phyloP scores from a whole-genome alignment of 1,284 basidiomycete genomes.

The Puccinia horiana region DNA sequence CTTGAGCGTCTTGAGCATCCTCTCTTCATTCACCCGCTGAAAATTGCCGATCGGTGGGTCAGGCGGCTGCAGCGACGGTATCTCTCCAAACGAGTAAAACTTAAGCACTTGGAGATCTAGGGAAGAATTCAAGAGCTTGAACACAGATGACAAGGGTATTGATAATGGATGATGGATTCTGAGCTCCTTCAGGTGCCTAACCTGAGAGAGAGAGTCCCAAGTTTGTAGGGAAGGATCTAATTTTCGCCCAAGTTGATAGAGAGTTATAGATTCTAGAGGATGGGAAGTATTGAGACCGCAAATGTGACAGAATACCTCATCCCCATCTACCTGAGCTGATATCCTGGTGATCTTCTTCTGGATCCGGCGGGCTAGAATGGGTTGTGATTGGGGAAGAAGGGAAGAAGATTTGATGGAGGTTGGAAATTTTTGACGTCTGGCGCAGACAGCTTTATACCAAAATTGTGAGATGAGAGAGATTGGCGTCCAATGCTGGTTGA shows the following conservation, averaged over 20 bases:
- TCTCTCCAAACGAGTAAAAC: not conserved
- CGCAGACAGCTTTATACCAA: constrained; percentile 8
- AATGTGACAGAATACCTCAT: not conserved
- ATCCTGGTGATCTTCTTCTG: not conserved
- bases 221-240: not conserved
- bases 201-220: constrained; percentile 10
- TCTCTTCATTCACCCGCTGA: constrained; percentile 52
- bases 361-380: not conserved
- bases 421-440: not conserved
- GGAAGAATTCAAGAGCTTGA: not conserved
- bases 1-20: constrained; percentile 57
- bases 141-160: constrained; percentile 7
- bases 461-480: constrained; percentile 11
- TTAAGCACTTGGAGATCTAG: constrained; percentile 13
- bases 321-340: not conserved
- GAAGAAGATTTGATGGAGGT: not conserved
- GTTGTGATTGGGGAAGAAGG: not conserved
- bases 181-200: constrained; percentile 11
- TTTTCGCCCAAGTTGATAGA: not conserved
- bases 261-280: constrained; percentile 16
- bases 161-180: not conserved
- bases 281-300: not conserved
- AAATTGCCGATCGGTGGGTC: not conserved
- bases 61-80: not conserved
- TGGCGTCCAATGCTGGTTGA: not conserved